phyloP scores from a whole-genome alignment of 1,284 basidiomycete genomes.

The Tilletia horrida region DNA sequence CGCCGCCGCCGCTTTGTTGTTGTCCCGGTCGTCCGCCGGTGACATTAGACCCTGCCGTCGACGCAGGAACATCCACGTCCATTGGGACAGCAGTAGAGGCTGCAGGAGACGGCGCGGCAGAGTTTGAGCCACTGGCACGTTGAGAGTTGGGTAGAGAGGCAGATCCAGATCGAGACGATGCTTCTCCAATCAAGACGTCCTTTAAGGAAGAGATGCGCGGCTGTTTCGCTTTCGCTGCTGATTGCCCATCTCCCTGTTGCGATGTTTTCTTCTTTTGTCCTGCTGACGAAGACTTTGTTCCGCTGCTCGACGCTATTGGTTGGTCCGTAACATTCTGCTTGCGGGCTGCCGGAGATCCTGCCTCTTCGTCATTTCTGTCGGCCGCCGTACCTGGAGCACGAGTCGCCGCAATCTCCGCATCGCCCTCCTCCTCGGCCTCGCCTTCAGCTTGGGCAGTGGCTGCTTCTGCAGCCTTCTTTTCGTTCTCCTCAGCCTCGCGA shows the following conservation, averaged over 20 bases:
- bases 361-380: conserved; percentile 21
- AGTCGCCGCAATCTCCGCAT: conserved; percentile 33
- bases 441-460: conserved; percentile 23
- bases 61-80: not conserved
- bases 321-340: not conserved
- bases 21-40: not conserved
- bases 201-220: conserved; percentile 1
- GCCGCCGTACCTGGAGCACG: conserved; percentile 35
- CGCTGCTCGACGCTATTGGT: not conserved
- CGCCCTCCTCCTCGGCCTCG: conserved; percentile 27
- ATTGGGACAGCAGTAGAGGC: conserved; percentile 7
- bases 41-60: not conserved
- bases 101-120: not conserved
- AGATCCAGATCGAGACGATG: not conserved
- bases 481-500: conserved; percentile 18
- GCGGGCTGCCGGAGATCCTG: conserved; percentile 19
- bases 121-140: not conserved
- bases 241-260: not conserved
- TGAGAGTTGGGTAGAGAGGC: not conserved
- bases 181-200: conserved; percentile 11
- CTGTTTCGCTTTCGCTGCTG: not conserved
- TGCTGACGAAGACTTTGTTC: not conserved
- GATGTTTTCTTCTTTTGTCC: no score
- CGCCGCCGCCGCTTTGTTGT: not conserved
- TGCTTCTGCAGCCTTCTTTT: conserved; percentile 4